These are phyloP conservation scores for Kurtzmaniella quercitrusa DNA, from an alignment of 1,139 yeast species.

Conservation along the genomic window DNA sequence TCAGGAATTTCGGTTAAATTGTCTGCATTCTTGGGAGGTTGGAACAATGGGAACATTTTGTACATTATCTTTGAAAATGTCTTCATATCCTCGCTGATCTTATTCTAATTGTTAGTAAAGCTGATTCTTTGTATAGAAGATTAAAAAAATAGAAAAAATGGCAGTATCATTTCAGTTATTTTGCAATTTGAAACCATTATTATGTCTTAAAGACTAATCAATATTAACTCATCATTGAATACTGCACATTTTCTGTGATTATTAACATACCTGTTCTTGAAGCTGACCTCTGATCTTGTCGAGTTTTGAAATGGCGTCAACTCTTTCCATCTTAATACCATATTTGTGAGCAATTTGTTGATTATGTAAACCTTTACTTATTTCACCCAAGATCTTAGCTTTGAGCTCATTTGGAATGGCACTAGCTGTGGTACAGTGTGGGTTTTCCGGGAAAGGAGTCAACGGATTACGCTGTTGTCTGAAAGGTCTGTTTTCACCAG, in stretches of 20 bases:
- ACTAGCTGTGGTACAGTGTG: constrained; percentile 63
- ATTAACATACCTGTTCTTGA: constrained; percentile 55
- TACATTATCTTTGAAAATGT: constrained; percentile 61
- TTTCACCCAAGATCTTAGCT: constrained; percentile 54
- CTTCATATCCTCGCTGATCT: constrained; percentile 47
- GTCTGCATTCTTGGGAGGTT: constrained; percentile 47
- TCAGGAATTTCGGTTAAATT: constrained; percentile 92
- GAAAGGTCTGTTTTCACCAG: constrained; percentile 11
- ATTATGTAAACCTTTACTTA: constrained; percentile 47
- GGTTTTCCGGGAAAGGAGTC: constrained; percentile 80
- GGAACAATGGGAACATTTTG: constrained; percentile 77
- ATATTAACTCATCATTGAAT: constrained; percentile 46
- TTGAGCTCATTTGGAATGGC: constrained; percentile 58
- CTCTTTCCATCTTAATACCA: constrained; percentile 77
- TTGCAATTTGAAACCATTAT: constrained; percentile 48
- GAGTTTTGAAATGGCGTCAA: constrained; percentile 79
- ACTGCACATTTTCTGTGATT: neutral
- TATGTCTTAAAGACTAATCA: constrained; percentile 84
- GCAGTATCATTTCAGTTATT: neutral
- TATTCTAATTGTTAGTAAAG: constrained; percentile 41
- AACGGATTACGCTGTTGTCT: constrained; percentile 18
- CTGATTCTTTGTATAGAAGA: neutral
- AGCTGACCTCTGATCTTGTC: constrained; percentile 60
- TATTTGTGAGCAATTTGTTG: constrained; percentile 78
- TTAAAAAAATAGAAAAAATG: constrained; percentile 1